Evolutionary conservation across 2,329 filamentous ascomycete species (phyloP).

Genomic region (Talaromyces verruculosus): DNA sequence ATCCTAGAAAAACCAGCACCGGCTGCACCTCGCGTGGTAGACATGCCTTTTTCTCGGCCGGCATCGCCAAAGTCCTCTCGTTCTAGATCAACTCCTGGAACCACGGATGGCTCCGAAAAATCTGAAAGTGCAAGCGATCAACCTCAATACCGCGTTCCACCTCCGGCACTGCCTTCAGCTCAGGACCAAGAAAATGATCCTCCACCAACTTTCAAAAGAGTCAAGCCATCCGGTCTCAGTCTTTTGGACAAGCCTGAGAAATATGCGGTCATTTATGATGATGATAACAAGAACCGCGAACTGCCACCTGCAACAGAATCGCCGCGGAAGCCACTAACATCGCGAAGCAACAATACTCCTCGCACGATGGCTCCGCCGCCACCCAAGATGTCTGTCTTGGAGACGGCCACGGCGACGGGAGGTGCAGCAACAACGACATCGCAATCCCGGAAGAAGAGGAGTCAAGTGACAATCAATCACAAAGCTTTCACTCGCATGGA

Average conservation of each 20-base stretch:
- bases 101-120: constrained; percentile 43
- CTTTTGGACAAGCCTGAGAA: constrained; percentile 60
- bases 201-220: constrained; percentile 65
- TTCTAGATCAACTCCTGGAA: constrained; percentile 42
- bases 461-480: constrained; percentile 83
- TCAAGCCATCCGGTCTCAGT: constrained; percentile 57
- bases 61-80: constrained; percentile 38
- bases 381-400: constrained; percentile 95
- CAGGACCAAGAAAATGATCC: constrained; percentile 85
- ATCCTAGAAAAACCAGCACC: constrained; percentile 28
- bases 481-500: constrained; percentile 88
- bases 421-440: constrained; percentile 75
- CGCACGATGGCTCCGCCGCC: constrained; percentile 73
- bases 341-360: constrained; percentile 68
- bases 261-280: constrained; percentile 51
- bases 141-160: constrained; percentile 59
- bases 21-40: constrained; percentile 26
- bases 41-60: constrained; percentile 35
- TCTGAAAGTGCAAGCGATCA: constrained; percentile 46
- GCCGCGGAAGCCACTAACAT: constrained; percentile 51
- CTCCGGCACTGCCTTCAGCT: constrained; percentile 59
- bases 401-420: constrained; percentile 80
- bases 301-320: constrained; percentile 48
- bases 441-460: constrained; percentile 72
- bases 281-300: constrained; percentile 44